Conservation (phyloP, 495 filamentous ascomycete species). For the Penicillium mononematosum region DNA sequence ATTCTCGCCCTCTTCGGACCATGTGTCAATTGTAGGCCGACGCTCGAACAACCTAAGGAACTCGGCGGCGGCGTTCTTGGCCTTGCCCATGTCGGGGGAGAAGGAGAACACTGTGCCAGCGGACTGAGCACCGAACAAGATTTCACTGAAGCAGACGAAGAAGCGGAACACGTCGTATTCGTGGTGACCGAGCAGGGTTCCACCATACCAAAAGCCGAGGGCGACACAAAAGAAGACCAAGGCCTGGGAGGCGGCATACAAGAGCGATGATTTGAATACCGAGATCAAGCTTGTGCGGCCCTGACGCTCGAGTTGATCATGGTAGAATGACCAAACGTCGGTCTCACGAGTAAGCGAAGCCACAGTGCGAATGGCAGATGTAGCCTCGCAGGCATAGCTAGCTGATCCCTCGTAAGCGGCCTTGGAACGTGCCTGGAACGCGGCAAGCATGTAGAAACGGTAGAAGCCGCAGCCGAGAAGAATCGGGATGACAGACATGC, state of each 20-base stretch:
- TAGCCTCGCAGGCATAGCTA: slow-evolving; percentile 86
- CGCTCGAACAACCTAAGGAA: slow-evolving; percentile 79
- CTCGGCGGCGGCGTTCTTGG: slow-evolving; percentile 72
- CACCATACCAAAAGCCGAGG: slow-evolving; percentile 94
- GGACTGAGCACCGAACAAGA: slow-evolving; percentile 81
- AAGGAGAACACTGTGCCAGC: slow-evolving; percentile 88
- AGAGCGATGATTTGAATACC: slow-evolving; percentile 62
- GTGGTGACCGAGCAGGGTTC: slow-evolving; percentile 65
- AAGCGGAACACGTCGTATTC: slow-evolving; percentile 78
- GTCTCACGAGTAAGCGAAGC: slow-evolving; percentile 82
- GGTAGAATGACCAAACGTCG: slow-evolving; percentile 76
- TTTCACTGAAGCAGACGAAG: slow-evolving; percentile 77
- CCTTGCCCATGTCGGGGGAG: slow-evolving; percentile 84
- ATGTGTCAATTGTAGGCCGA: slow-evolving; percentile 74
- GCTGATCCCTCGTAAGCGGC: slow-evolving; percentile 71
- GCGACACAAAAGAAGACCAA: slow-evolving; percentile 79
- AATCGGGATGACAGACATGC: slow-evolving; percentile 72
- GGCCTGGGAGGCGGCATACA: slow-evolving; percentile 79
- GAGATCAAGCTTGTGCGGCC: slow-evolving; percentile 60
- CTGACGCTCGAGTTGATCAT: slow-evolving; percentile 62
- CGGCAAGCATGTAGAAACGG: slow-evolving; percentile 77
- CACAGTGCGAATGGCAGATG: slow-evolving; percentile 87
- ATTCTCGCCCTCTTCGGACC: slow-evolving; percentile 69
- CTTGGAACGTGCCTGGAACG: slow-evolving; percentile 70
- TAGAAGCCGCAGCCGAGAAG: slow-evolving; percentile 79